Base-by-base conservation (phyloP, 2,329 filamentous ascomycete species). In the Monosporascus sp. region DNA sequence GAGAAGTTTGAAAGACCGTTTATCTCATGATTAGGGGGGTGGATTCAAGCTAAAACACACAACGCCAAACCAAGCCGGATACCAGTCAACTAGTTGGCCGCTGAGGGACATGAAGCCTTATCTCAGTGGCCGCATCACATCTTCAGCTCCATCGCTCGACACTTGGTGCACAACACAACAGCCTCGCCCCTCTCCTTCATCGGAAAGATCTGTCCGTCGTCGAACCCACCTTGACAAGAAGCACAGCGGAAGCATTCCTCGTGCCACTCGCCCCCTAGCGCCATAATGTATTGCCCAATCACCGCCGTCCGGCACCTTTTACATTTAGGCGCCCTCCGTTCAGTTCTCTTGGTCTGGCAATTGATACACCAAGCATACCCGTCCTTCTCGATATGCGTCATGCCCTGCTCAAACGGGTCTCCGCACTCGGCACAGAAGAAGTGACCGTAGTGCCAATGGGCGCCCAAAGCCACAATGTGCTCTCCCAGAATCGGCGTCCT, bases 341-440 rank as follows among this genome's bases (percentile, higher is more conserved):
- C 90, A 14, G 91, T 97, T 36, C 94, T 84, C 66, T 91, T 89
- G 15, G 92, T 95, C 74, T 97, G 93, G 68, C 94, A 99, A 22
- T 81, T 81, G 47, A 97, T 83, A 71, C 94, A 99, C 92, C 94
- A 99, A 5, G 94, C 94, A 70, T 96, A 97, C 9, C 93, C 93
- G 61, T 97, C 93, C 72, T 96, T 96, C 69, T 99, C 94, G 51
- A 99, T 85, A 64, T 86, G 84, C 46, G 83, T 86, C 72, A 79
- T 81, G 54, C 81, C 82, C 47, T 78, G 77, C 60, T 80, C 90
- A 68, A 99, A 99, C 0, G 94, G 93, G 73, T 99, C 93, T 60
- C 94, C 94, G 68, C 94, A 99, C 77, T 99, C 91, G 42, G 94
- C 94, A 67, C 94, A 99, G 80, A 99, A 99, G 75, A 99, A 99